Evolutionary conservation across 1,139 yeast genomes (phyloP).

Genomic region (Lodderomyces beijingensis): DNA sequence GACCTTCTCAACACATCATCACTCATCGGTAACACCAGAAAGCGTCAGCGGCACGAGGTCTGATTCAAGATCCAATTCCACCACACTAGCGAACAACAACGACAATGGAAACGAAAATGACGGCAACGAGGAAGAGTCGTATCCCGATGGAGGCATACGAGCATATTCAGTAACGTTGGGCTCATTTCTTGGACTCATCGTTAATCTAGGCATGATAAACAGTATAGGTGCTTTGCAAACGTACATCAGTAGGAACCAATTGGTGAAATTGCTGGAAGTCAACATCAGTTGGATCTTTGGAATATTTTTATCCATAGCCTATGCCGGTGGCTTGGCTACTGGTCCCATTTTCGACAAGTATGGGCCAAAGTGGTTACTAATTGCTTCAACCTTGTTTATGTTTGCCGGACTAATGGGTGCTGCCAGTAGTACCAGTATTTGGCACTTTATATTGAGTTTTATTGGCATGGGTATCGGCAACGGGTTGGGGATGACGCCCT

Average conservation of each 20-base stretch:
- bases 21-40: no score
- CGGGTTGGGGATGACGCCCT: conserved; percentile 54
- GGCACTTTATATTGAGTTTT: conserved; percentile 54
- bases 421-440: conserved; percentile 44
- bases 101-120: no score
- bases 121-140: conserved; percentile 17
- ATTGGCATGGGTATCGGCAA: conserved; percentile 52
- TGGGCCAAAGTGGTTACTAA: conserved; percentile 43
- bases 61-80: no score
- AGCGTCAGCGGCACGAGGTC: no score
- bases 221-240: conserved; percentile 65
- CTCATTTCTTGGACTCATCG: conserved; percentile 53
- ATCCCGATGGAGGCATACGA: conserved; percentile 61
- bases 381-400: conserved; percentile 39
- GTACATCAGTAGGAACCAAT: conserved; percentile 51
- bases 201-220: conserved; percentile 58
- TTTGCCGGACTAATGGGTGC: conserved; percentile 48
- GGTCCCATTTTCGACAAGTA: conserved; percentile 44
- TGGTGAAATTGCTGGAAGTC: conserved; percentile 38
- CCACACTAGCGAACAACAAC: no score
- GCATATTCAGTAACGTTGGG: conserved; percentile 65
- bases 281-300: conserved; percentile 66
- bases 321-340: conserved; percentile 50
- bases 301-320: conserved; percentile 53
- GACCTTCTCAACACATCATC: no score